phyloP scores from a whole-genome alignment of 1,139 yeast species.

The Kluyveromyces marxianus region DNA sequence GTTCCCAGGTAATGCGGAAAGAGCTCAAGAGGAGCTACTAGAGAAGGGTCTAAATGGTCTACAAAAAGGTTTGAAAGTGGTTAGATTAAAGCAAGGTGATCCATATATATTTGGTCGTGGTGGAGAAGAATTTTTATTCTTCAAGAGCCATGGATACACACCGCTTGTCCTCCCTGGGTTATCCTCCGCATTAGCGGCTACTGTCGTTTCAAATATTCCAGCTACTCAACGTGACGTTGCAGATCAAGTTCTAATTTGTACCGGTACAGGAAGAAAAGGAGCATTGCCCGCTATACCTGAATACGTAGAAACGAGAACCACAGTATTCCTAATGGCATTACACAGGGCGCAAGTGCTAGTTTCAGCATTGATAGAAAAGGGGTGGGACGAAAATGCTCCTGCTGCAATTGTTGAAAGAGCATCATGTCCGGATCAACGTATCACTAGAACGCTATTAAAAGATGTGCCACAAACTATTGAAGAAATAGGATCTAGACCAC shows the following conservation, averaged over 20 bases:
- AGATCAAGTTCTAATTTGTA: conserved; percentile 86
- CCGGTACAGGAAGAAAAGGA: conserved; percentile 92
- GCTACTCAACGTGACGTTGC: conserved; percentile 91
- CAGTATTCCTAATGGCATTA: conserved; percentile 84
- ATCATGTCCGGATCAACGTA: conserved; percentile 86
- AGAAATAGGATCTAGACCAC: conserved; percentile 85
- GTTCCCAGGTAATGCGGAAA: conserved; percentile 95
- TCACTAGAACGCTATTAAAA: conserved; percentile 64
- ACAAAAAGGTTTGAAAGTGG: conserved; percentile 63
- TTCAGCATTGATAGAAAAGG: conserved; percentile 45
- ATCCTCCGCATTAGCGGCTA: conserved; percentile 86
- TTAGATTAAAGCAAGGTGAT: conserved; percentile 91
- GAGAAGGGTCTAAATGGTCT: conserved; percentile 61
- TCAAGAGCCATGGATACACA: conserved; percentile 54
- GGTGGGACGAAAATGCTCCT: conserved; percentile 69
- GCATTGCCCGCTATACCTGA: conserved; percentile 73
- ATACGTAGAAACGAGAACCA: conserved; percentile 64
- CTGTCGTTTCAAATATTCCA: conserved; percentile 77
- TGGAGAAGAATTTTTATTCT: conserved; percentile 79
- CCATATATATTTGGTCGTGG: conserved; percentile 97
- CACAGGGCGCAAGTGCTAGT: conserved; percentile 72
- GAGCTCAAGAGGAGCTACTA: conserved; percentile 80
- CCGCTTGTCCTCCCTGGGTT: conserved; percentile 83
- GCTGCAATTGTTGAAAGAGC: conserved; percentile 88
- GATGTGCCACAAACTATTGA: conserved; percentile 67